Percentiles rank a stretch among this genome's conserved stretches.
Evolutionary conservation across 495 filamentous ascomycete genomes (phyloP).

Genomic region (Aspergillus indologenus): DNA sequence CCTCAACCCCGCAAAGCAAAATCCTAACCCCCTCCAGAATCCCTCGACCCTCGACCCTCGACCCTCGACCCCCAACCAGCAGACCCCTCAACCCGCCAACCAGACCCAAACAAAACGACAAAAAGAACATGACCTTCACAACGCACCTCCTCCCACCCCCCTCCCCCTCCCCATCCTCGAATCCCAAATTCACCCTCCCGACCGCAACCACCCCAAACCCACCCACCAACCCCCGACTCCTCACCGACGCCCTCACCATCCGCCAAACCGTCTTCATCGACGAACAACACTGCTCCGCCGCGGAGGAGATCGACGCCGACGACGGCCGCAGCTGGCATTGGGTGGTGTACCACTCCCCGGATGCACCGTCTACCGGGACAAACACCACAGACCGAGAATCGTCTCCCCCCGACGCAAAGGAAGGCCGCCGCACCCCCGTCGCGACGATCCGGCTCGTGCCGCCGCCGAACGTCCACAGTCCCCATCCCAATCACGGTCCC

Average conservation of each 20-base stretch:
- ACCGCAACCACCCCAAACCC: constrained; percentile 19
- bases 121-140: constrained; percentile 13
- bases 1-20: too few relatives aligned
- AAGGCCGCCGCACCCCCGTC: constrained; percentile 31
- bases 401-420: too few relatives aligned
- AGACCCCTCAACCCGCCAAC: not conserved
- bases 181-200: constrained; percentile 19
- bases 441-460: constrained; percentile 77
- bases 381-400: not conserved
- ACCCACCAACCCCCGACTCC: constrained; percentile 50
- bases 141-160: constrained; percentile 27
- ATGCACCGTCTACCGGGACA: not conserved
- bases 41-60: too few relatives aligned
- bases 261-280: constrained; percentile 72
- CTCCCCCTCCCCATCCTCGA: constrained; percentile 12
- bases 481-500: too few relatives aligned
- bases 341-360: constrained; percentile 56
- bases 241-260: constrained; percentile 75
- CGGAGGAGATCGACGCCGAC: constrained; percentile 74
- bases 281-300: constrained; percentile 67
- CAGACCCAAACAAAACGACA: not conserved
- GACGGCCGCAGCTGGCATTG: constrained; percentile 78
- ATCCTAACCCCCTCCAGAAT: too few relatives aligned
- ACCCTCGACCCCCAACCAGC: too few relatives aligned
- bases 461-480: constrained; percentile 43